phyloP scores from a whole-genome alignment of 2,329 filamentous ascomycete genomes.

The Apiospora malaysiana region DNA sequence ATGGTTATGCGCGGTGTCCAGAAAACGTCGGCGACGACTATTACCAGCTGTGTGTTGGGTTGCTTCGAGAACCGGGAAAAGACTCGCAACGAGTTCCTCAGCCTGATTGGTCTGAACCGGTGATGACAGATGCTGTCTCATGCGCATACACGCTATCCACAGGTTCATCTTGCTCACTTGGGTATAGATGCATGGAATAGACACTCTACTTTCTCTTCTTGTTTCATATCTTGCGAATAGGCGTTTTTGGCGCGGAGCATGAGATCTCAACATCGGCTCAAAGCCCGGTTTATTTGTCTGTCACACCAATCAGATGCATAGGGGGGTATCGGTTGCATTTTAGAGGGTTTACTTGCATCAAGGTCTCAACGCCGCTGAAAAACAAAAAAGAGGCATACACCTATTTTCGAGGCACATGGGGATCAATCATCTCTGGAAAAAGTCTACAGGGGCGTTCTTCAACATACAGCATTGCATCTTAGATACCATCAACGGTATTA shows the following conservation, averaged over 20 bases:
- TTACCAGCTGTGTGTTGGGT: slow-evolving; percentile 97
- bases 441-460: slow-evolving; percentile 2
- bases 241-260: slow-evolving; percentile 25
- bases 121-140: not conserved
- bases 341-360: not conserved
- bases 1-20: slow-evolving; percentile 99
- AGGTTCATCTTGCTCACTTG: not conserved
- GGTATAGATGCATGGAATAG: not conserved
- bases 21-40: slow-evolving; percentile 85
- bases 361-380: slow-evolving; percentile 20
- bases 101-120: slow-evolving; percentile 70
- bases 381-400: not conserved
- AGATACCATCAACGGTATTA: slow-evolving; percentile 22
- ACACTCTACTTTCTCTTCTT: not conserved
- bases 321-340: slow-evolving; percentile 18
- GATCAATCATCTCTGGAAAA: not conserved
- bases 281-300: slow-evolving; percentile 17
- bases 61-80: slow-evolving; percentile 92
- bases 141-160: not conserved
- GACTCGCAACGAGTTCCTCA: slow-evolving; percentile 95
- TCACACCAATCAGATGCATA: slow-evolving; percentile 1
- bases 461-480: slow-evolving; percentile 17
- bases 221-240: slow-evolving; percentile 14
- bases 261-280: slow-evolving; percentile 33
- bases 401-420: not conserved